Evolutionary conservation across 1,284 basidiomycete species (phyloP).

Genomic region (Moniliella sp.): DNA sequence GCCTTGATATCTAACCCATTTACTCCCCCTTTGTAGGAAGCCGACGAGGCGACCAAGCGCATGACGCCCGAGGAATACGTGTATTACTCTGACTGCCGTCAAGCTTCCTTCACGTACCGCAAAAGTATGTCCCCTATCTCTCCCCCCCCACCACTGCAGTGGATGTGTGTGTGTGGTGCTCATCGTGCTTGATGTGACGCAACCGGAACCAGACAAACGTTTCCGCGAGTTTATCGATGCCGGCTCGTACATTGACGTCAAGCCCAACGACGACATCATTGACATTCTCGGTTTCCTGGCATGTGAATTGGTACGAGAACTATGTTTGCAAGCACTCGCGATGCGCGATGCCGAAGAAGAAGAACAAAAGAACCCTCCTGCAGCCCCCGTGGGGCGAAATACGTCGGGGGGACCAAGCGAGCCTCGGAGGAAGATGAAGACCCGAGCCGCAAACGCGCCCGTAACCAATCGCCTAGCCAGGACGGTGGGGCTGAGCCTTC

Average conservation of each 20-base stretch:
- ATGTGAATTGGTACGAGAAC: slow-evolving; percentile 82
- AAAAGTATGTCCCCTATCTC: slow-evolving; percentile 54
- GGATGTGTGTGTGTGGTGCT: too few relatives aligned
- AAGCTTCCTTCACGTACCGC: slow-evolving; percentile 86
- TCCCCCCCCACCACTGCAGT: too few relatives aligned
- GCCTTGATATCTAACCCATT: not conserved
- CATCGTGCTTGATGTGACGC: too few relatives aligned
- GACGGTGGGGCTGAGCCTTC: not conserved
- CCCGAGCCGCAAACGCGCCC: not conserved
- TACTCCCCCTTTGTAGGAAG: slow-evolving; percentile 37
- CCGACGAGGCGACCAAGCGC: slow-evolving; percentile 75
- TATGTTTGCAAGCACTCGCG: slow-evolving; percentile 44
- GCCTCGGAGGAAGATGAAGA: not conserved
- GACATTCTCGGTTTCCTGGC: slow-evolving; percentile 90
- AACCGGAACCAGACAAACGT: slow-evolving; percentile 67
- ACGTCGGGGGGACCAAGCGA: not conserved
- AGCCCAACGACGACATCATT: slow-evolving; percentile 78
- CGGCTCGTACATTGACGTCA: slow-evolving; percentile 65
- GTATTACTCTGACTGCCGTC: slow-evolving; percentile 86
- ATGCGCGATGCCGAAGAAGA: slow-evolving; percentile 4
- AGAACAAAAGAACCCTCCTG: not conserved
- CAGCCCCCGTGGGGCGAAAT: not conserved
- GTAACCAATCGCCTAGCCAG: not conserved
- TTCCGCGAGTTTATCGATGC: slow-evolving; percentile 88
- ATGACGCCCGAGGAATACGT: slow-evolving; percentile 95